phyloP scores from a whole-genome alignment of 2,329 filamentous ascomycete genomes.

The Colletotrichum neosansevieriae region DNA sequence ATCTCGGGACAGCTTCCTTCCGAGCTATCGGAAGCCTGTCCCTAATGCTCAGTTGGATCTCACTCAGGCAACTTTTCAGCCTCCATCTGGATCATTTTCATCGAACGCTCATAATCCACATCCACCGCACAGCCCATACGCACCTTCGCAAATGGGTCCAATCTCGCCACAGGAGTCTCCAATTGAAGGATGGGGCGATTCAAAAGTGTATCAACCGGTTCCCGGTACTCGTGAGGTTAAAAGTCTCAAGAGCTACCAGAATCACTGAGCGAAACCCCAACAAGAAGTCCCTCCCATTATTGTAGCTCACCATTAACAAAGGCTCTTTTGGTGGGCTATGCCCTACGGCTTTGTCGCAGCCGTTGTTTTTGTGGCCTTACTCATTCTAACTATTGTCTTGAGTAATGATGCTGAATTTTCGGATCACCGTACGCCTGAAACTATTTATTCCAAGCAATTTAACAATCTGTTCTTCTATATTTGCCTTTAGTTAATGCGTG shows the following conservation, averaged over 20 bases:
- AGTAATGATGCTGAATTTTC: constrained; percentile 37
- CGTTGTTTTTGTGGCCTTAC: constrained; percentile 40
- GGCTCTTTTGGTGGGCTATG: constrained; percentile 40
- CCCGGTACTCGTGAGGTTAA: constrained; percentile 4
- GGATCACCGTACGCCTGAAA: constrained; percentile 18
- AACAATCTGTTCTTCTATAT: constrained; percentile 43
- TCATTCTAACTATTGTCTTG: constrained; percentile 42
- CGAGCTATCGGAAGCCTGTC: constrained; percentile 4
- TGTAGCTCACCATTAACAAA: background rate
- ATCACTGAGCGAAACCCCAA: background rate
- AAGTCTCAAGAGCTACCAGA: background rate
- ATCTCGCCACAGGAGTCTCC: background rate
- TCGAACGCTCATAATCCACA: no score
- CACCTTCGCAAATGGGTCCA: background rate
- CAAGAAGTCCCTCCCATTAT: constrained; percentile 1
- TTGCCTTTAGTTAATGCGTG: constrained; percentile 43
- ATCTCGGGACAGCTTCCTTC: background rate
- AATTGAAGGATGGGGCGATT: constrained; percentile 2
- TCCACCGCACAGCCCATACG: background rate
- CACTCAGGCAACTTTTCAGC: background rate
- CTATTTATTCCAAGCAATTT: constrained; percentile 35
- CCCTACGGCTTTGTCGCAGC: constrained; percentile 40
- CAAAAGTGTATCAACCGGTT: constrained; percentile 5
- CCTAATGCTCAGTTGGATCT: background rate
- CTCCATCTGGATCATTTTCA: background rate